phyloP scores from a whole-genome alignment of 257 asterid genomes.

The Solanum corneliomulleri region DNA sequence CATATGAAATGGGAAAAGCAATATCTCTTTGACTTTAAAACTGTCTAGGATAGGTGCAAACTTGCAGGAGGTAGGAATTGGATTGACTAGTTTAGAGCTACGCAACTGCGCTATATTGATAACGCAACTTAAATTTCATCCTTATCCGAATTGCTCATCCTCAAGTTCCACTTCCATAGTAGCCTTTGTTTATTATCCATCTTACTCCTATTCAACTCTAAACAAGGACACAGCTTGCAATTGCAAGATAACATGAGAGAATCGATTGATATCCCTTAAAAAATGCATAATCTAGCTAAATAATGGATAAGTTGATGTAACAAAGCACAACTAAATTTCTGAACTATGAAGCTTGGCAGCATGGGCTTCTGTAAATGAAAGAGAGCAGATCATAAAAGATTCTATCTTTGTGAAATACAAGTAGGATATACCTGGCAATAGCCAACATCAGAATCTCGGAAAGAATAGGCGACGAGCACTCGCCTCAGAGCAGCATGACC shows the following conservation, averaged over 20 bases:
- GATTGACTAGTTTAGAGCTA: neutral
- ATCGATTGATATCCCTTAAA: neutral
- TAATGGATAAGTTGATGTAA: neutral
- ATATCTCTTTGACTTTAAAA: neutral
- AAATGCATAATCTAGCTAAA: neutral
- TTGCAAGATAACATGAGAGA: neutral
- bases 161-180: neutral
- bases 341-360: neutral
- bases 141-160: neutral
- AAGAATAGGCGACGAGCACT: slow-evolving; percentile 90
- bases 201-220: neutral
- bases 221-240: neutral
- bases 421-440: slow-evolving; percentile 70
- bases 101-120: neutral
- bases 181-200: neutral
- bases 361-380: neutral
- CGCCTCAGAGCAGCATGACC: slow-evolving; percentile 97
- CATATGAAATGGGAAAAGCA: neutral
- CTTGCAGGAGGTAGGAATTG: neutral
- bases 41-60: neutral
- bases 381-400: neutral
- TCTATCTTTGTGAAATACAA: neutral
- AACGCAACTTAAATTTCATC: neutral
- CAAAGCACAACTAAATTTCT: neutral
- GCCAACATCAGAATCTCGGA: slow-evolving; percentile 97